Base-by-base conservation (phyloP, 1,139 yeast species). In the Suhomyces anneliseae region DNA sequence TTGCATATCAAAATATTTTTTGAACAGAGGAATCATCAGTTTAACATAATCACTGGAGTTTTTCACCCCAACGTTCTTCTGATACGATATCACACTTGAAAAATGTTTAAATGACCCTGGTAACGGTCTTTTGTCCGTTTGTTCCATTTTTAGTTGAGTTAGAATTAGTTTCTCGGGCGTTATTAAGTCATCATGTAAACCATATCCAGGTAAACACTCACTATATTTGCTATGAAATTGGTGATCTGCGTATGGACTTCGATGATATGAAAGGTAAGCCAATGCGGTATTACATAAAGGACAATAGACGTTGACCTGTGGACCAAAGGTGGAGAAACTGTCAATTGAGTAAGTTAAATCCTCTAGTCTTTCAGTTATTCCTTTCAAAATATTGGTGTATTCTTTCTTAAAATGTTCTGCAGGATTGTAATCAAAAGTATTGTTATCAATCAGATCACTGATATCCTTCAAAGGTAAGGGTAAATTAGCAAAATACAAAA, bases 401-500 rank as follows among this genome's bases (percentile, higher is more conserved):
- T 34, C 47, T 7, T 9, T 10, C 33, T 32, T 41, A 8, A 36
- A 15, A 24, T 36, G 42, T 8, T 46, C 48, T 11, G 43, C 41
- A 9, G 57, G 66, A 1, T 43, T 39, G 50, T 61, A 69, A 8
- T 42, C 52, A 43, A 58, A 65, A 3, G 61, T 54, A 4, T 50
- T 45, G 38, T 58, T 50, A 27, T 60, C 60, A 32, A 70, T 66
- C 12, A 59, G 56, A 9, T 56, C 46, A 34, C 54, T 48, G 3
- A 68, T 43, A 27, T 49, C 45, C 8, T 54, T 45, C 49, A 69
- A 58, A 7, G 74, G 75, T 43, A 68, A 58, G 0, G 68, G 66
- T 41, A 51, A 56, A 15, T 49, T 47, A 42, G 62, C 60, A 47
- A 70, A 58, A 44, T 54, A 45, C 15, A 50, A 38, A 40, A 62